phyloP scores from a whole-genome alignment of 768 basidiomycete species.

The Gyrodon lividus region DNA sequence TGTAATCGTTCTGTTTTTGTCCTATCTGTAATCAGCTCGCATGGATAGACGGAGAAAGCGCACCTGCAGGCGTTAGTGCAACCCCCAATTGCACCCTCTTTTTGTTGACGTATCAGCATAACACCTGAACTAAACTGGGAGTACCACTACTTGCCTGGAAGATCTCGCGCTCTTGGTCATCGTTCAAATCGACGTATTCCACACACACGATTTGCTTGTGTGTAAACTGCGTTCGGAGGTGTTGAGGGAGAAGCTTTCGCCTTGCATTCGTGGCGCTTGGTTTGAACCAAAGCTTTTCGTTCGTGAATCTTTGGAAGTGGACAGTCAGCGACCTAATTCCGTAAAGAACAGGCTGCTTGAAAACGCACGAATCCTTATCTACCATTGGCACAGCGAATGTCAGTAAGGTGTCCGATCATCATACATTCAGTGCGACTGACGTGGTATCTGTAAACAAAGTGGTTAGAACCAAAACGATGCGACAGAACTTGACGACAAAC shows the following conservation, averaged over 20 bases:
- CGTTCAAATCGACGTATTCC: conserved; percentile 49
- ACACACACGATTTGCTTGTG: conserved; percentile 50
- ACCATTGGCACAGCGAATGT: not conserved
- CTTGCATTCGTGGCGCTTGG: conserved; percentile 15
- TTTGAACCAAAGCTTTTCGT: conserved; percentile 39
- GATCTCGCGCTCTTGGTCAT: conserved; percentile 63
- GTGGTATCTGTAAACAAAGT: conserved; percentile 37
- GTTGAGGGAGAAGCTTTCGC: conserved; percentile 34
- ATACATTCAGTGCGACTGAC: conserved; percentile 30
- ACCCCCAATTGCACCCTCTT: conserved; percentile 55
- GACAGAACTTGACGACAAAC: conserved; percentile 37
- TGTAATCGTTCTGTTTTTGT: conserved; percentile 44
- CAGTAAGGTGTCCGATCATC: conserved; percentile 3
- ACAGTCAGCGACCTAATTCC: not conserved
- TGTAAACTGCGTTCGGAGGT: conserved; percentile 37
- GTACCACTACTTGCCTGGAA: conserved; percentile 45
- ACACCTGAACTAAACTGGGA: not conserved
- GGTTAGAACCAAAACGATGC: not conserved
- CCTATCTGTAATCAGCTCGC: not conserved
- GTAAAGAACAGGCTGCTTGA: not conserved
- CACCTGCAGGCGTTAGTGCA: conserved; percentile 48
- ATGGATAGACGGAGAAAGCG: conserved; percentile 4
- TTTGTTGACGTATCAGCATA: not conserved
- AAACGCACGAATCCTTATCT: conserved; percentile 43
- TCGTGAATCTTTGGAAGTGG: conserved; percentile 25